These are phyloP conservation scores for Tetracladium setigerum DNA, from an alignment of 495 filamentous ascomycete genomes.

Conservation along the genomic window DNA sequence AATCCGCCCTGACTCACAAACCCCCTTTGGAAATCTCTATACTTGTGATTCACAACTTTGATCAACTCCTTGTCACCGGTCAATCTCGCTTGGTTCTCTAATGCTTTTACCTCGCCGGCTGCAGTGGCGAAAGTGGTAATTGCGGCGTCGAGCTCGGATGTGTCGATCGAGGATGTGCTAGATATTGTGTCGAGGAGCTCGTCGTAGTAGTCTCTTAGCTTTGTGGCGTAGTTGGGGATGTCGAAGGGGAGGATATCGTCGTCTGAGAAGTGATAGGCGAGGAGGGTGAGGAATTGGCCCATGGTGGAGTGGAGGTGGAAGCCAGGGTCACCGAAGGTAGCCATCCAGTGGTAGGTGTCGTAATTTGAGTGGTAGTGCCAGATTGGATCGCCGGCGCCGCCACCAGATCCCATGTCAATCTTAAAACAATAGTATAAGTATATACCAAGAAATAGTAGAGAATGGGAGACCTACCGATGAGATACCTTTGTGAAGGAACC, in stretches of 20 bases:
- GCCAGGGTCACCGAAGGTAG: conserved; percentile 66
- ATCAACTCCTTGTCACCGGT: conserved; percentile 49
- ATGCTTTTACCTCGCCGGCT: conserved; percentile 39
- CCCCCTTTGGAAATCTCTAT: conserved; percentile 69
- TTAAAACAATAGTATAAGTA: conserved; percentile 39
- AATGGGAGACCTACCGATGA: conserved; percentile 51
- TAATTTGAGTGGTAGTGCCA: conserved; percentile 92
- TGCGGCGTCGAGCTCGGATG: conserved; percentile 43
- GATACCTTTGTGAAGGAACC: conserved; percentile 80
- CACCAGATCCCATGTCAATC: conserved; percentile 28
- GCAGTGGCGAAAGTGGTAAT: conserved; percentile 27
- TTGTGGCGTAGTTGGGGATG: conserved; percentile 61
- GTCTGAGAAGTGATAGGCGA: conserved; percentile 70
- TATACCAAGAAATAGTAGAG: conserved; percentile 64
- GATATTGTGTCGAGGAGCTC: no score
- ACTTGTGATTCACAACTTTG: conserved; percentile 51
- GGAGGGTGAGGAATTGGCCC: conserved; percentile 67
- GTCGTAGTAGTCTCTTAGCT: conserved; percentile 50
- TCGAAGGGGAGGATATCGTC: conserved; percentile 66
- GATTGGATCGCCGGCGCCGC: conserved; percentile 13
- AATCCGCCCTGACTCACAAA: conserved; percentile 69
- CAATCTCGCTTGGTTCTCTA: conserved; percentile 22
- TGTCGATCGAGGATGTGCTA: conserved; percentile 42
- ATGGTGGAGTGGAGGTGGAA: conserved; percentile 74
- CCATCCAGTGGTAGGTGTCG: conserved; percentile 85